Percentiles rank a stretch among this genome's conserved stretches.
These are phyloP conservation scores for Sugiyamaella xylanicola DNA, from an alignment of 1,139 yeast genomes.

Conservation along the genomic window DNA sequence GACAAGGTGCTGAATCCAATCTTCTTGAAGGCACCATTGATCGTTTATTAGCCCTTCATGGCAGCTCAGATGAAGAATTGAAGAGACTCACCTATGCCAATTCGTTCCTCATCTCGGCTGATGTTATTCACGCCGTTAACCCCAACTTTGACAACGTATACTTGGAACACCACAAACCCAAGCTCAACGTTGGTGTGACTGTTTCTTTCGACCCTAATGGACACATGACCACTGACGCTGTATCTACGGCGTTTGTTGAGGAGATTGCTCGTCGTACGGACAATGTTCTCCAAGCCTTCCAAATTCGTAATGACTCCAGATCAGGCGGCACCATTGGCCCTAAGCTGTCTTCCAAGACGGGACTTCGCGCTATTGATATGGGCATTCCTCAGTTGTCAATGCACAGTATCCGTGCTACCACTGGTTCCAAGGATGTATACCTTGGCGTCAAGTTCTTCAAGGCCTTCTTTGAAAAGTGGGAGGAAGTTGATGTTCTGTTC, in stretches of 20 bases:
- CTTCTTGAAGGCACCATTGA: constrained; percentile 75
- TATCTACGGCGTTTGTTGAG: constrained; percentile 65
- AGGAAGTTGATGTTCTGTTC: constrained; percentile 40
- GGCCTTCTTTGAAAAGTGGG: constrained; percentile 61
- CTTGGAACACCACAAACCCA: constrained; percentile 72
- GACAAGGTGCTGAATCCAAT: constrained; percentile 94
- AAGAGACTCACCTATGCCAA: constrained; percentile 48
- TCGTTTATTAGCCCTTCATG: constrained; percentile 59
- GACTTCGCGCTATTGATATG: constrained; percentile 82
- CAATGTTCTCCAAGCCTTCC: constrained; percentile 61
- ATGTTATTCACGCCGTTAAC: constrained; percentile 94
- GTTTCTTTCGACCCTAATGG: constrained; percentile 75
- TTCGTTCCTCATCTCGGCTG: constrained; percentile 87
- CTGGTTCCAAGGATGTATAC: constrained; percentile 79
- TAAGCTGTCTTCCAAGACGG: constrained; percentile 79
- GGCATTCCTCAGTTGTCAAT: constrained; percentile 93
- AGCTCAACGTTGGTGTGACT: constrained; percentile 74
- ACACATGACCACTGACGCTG: constrained; percentile 78
- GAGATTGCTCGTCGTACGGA: constrained; percentile 64
- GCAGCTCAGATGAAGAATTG: constrained; percentile 47
- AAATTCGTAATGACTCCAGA: constrained; percentile 79
- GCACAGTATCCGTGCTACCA: constrained; percentile 95
- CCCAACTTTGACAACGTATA: constrained; percentile 77
- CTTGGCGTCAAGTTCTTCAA: constrained; percentile 66
- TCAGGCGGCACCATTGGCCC: constrained; percentile 98